phyloP scores from a whole-genome alignment of 495 filamentous ascomycete species.

The Entonaema liquescens region DNA sequence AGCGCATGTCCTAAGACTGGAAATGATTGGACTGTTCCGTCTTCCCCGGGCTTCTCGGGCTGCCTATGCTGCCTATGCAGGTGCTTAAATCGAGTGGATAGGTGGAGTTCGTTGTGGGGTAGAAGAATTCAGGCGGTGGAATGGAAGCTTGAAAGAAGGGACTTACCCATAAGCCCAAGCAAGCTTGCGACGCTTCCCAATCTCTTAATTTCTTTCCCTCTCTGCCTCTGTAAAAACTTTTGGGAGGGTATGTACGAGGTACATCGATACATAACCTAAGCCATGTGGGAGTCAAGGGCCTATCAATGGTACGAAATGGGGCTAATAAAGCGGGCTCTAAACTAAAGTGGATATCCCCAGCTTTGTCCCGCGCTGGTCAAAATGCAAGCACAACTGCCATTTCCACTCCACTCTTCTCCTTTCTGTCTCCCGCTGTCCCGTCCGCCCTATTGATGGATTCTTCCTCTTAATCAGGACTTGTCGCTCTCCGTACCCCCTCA shows the following conservation, averaged over 20 bases:
- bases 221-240: background rate
- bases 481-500: constrained; percentile 1
- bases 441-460: constrained; percentile 16
- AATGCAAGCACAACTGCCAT: constrained; percentile 3
- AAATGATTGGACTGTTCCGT: constrained; percentile 36
- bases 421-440: constrained; percentile 23
- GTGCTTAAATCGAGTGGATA: background rate
- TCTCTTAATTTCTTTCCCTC: constrained; percentile 9
- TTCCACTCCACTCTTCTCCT: background rate
- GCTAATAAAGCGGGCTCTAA: background rate
- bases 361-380: background rate
- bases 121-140: constrained; percentile 40
- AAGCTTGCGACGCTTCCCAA: constrained; percentile 20
- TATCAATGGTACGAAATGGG: constrained; percentile 19
- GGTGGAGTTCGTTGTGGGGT: constrained; percentile 38
- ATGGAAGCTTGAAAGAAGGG: constrained; percentile 37
- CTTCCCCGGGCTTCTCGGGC: constrained; percentile 33
- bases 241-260: background rate
- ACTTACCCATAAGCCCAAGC: constrained; percentile 2
- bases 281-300: constrained; percentile 11
- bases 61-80: too few relatives aligned
- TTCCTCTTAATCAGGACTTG: background rate
- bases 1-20: constrained; percentile 2
- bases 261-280: background rate
- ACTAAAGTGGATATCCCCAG: background rate